Evolutionary conservation across 2,329 filamentous ascomycete genomes (phyloP).

Genomic region (Aspergillus calidoustus): DNA sequence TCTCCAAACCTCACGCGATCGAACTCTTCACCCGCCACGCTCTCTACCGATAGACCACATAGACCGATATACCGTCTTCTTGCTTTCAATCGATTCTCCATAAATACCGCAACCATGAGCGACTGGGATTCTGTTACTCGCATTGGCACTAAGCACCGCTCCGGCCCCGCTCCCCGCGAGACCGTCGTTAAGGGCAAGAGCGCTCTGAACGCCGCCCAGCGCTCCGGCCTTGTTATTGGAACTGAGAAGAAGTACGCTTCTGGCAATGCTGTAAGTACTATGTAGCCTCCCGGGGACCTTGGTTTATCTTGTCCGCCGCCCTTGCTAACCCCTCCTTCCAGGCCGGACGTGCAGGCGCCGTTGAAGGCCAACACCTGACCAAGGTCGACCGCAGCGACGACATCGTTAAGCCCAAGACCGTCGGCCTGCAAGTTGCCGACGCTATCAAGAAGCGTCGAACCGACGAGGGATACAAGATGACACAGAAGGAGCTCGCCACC

Average conservation of each 20-base stretch:
- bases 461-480: constrained; percentile 90
- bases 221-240: constrained; percentile 73
- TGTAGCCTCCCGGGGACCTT: not conserved
- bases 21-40: constrained; percentile 24
- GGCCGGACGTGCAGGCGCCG: constrained; percentile 51
- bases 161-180: constrained; percentile 71
- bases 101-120: constrained; percentile 56
- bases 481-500: constrained; percentile 83
- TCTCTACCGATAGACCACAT: constrained; percentile 26
- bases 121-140: constrained; percentile 91
- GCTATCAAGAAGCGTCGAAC: constrained; percentile 80
- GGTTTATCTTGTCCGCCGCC: constrained; percentile 2
- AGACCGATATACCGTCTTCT: not conserved
- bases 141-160: constrained; percentile 85
- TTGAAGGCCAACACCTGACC: constrained; percentile 92
- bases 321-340: constrained; percentile 31
- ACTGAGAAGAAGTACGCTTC: constrained; percentile 91
- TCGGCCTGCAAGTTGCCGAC: constrained; percentile 78
- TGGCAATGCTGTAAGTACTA: constrained; percentile 74
- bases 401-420: constrained; percentile 94
- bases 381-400: constrained; percentile 98
- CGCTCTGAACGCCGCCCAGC: constrained; percentile 86
- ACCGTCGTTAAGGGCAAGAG: constrained; percentile 85
- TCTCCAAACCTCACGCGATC: constrained; percentile 37
- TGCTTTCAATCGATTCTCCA: constrained; percentile 2